phyloP scores from a whole-genome alignment of 371 early-diverging fungal genomes.

The Dichotomocladium elegans region DNA sequence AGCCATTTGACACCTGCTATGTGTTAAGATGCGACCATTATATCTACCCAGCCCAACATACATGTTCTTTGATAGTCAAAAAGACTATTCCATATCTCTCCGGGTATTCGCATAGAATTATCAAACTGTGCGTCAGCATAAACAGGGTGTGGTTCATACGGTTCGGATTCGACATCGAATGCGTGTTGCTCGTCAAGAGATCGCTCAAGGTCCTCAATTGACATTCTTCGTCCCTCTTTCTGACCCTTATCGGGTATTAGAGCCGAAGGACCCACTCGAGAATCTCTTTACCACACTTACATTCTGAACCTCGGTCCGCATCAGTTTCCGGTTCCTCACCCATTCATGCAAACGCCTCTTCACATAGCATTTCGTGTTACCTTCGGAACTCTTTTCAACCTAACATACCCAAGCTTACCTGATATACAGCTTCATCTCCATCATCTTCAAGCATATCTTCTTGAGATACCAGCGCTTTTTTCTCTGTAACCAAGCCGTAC shows the following conservation, averaged over 20 bases:
- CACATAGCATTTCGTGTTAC: not conserved
- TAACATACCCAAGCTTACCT: constrained; percentile 10
- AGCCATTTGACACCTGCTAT: constrained; percentile 82
- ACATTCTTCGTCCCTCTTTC: not conserved
- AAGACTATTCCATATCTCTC: constrained; percentile 78
- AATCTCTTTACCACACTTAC: too few species aligned
- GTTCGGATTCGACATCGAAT: constrained; percentile 47
- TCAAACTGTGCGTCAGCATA: constrained; percentile 60
- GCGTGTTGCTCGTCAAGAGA: constrained; percentile 3
- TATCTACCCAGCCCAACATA: constrained; percentile 7
- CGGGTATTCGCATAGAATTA: constrained; percentile 68
- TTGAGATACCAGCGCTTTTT: constrained; percentile 7
- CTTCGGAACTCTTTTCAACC: not conserved
- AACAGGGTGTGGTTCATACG: constrained; percentile 55
- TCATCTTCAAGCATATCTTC: constrained; percentile 48
- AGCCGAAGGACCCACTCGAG: too few species aligned
- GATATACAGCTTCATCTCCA: constrained; percentile 57
- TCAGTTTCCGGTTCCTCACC: constrained; percentile 46
- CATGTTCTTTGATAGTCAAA: constrained; percentile 93
- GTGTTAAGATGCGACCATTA: not conserved
- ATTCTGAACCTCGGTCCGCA: constrained; percentile 32
- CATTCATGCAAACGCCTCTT: constrained; percentile 54
- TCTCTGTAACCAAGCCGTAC: not conserved
- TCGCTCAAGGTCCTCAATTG: constrained; percentile 11
- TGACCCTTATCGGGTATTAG: too few species aligned